Percentiles rank a stretch among this genome's conserved stretches.
Conservation (phyloP, 306 rosid genomes). For the Carpinus fangiana region DNA sequence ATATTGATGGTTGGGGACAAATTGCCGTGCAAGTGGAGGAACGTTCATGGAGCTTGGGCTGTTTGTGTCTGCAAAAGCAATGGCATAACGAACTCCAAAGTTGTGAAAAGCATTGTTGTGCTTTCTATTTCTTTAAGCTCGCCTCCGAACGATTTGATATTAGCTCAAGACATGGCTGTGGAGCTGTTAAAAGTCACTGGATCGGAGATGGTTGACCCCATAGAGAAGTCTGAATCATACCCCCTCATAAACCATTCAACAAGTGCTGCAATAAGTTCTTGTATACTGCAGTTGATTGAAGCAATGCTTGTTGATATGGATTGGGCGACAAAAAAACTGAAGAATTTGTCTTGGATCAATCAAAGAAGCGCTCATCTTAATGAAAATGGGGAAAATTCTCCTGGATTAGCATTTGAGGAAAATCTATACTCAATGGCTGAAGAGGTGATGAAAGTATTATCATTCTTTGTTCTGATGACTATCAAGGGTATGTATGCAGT, state of each 20-base stretch:
- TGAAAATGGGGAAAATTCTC: slow-evolving; percentile 24
- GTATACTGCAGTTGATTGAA: slow-evolving; percentile 37
- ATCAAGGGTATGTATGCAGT: slow-evolving; percentile 31
- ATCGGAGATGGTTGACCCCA: slow-evolving; percentile 25
- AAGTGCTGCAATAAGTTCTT: slow-evolving; percentile 17
- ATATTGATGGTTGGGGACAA: slow-evolving; percentile 33
- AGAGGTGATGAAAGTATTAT: slow-evolving; percentile 37
- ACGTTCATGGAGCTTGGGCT: slow-evolving; percentile 43
- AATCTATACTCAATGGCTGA: slow-evolving; percentile 36
- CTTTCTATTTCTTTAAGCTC: slow-evolving; percentile 37
- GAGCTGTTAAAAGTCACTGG: slow-evolving; percentile 40
- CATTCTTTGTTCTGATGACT: slow-evolving; percentile 39
- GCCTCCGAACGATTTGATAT: slow-evolving; percentile 37
- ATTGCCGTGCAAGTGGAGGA: slow-evolving; percentile 33
- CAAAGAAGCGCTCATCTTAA: slow-evolving; percentile 17
- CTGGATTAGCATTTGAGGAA: slow-evolving; percentile 38
- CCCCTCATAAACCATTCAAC: slow-evolving; percentile 35
- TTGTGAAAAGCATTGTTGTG: slow-evolving; percentile 28
- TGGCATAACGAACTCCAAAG: slow-evolving; percentile 31
- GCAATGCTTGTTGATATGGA: slow-evolving; percentile 34
- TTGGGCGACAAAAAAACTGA: slow-evolving; percentile 40
- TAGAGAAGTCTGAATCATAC: slow-evolving; percentile 32
- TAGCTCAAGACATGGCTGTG: slow-evolving; percentile 33
- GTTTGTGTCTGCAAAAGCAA: slow-evolving; percentile 30
- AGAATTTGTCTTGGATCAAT: slow-evolving; percentile 15